Base-by-base conservation (phyloP, 495 filamentous ascomycete species). In the Cladorrhinum samala region DNA sequence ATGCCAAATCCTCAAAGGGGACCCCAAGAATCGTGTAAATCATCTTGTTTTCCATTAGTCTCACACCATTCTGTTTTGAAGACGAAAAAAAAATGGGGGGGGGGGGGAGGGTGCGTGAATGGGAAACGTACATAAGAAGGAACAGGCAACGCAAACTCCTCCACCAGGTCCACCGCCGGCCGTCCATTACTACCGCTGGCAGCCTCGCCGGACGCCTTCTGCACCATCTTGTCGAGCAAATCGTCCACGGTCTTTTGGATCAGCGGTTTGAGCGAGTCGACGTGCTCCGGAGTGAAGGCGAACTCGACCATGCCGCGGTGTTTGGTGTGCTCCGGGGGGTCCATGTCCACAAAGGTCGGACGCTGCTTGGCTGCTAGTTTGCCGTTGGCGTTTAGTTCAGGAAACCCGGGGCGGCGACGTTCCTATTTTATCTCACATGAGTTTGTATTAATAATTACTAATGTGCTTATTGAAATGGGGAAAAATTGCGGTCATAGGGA, bases 291-390 rank as follows among this genome's bases (percentile, higher is more conserved):
- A 8, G 64, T 64, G 46, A 76, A 75, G 19, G 70, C 52, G 0
- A 63, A 47, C 53, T 74, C 68, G 2, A 76, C 68, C 74, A 76
- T 77, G 44, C 66, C 52, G 25, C 67, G 59, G 42, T 76, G 68
- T 13, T 61, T 60, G 67, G 66, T 72, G 41, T 77, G 74, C 13
- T 72, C 56, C 2, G 73, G 72, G 11, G 69, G 59, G 49, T 76
- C 73, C 74, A 76, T 74, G 49, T 77, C 72, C 6, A 77, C 74
- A 52, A 77, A 76, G 5, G 73, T 77, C 3, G 74, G 70, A 49
- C 68, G 66, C 43, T 63, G 68, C 52, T 75, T 69, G 16, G 57
- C 68, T 1, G 73, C 76, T 6, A 54, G 51, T 52, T 73, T 72
- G 2, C 68, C 75, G 18, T 72, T 61, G 20, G 63, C 51, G 36